Evolutionary conservation across 225 moss, liverwort and hornwort species (phyloP), one percentile per base, ranked within the genome.

Genomic region (Pseudisothecium myosuroides): DNA sequence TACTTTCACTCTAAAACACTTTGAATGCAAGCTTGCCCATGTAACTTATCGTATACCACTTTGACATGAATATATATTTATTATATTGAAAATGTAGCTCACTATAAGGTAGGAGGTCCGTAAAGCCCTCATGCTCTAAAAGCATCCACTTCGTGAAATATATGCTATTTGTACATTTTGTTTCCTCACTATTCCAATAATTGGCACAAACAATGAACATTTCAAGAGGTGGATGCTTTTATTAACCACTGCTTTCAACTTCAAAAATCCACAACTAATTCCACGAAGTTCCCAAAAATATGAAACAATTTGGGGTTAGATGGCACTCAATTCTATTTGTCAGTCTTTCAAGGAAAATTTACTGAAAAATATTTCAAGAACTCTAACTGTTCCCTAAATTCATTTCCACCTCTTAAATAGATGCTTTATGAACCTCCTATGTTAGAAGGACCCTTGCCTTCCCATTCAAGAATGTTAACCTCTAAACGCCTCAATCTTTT

Each of bases 241-340:
- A 72, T 0, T 45, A 0, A 2, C 29, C 11, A 45, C 0, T 73
- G 0, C 29, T 17, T 31, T 49, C 4, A 75, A 19, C 18, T 75
- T 49, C 19, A 4, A 7, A 49, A 75, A 49, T 75, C 49, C 4
- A 31, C 7, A 49, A 31, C 11, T 7, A 31, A 74, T 29, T 74
- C 10, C 2, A 69, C 2, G 1, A 39, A 69, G 4, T 39, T 9
- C 26, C 1, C 1, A 4, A 5, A 26, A 31, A 19, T 0, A 12
- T 9, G 47, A 75, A 75, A 73, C 4, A 1, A 47, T 3, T 29
- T 47, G 10, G 17, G 29, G 0, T 45, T 45, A 1, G 28, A 10
- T 74, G 5, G 29, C 9, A 32, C 16, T 8, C 28, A 74, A 18
- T 6, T 74, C 11, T 4, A 45, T 47, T 43, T 45, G 10, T n/a